A percentile compares a stretch with the other conserved stretches of the same genome.
Conservation (phyloP, 805 yeast genomes). For the Peterozyma toletana region DNA sequence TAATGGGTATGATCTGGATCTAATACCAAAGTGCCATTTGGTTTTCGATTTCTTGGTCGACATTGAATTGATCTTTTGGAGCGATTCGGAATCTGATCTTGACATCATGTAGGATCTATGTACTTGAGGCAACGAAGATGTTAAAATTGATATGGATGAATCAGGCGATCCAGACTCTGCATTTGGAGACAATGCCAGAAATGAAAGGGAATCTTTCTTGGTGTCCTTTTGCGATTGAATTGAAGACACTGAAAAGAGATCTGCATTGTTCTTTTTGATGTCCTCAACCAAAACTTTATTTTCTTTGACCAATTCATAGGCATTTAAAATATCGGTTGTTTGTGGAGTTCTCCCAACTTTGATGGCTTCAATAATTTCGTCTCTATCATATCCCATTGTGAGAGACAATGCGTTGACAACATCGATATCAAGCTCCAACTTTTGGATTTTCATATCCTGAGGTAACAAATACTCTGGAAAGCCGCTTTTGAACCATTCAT, state of each 20-base stretch:
- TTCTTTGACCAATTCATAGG: conserved; percentile 76
- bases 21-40: conserved; percentile 97
- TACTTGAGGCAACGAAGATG: conserved; percentile 89
- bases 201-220: conserved; percentile 11
- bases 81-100: conserved; percentile 26
- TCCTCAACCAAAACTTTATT: conserved; percentile 66
- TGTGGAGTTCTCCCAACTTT: conserved; percentile 31
- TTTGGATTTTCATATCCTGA: conserved; percentile 33
- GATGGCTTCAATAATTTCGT: conserved; percentile 68
- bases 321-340: conserved; percentile 78
- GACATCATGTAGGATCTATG: conserved; percentile 90
- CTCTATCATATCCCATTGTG: conserved; percentile 86
- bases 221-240: conserved; percentile 47
- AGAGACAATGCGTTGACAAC: conserved; percentile 66
- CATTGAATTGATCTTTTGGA: conserved; percentile 33
- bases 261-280: conserved; percentile 48
- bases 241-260: conserved; percentile 50
- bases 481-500: conserved; percentile 84
- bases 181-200: conserved; percentile 38
- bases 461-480: conserved; percentile 77
- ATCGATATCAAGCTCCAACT: conserved; percentile 57
- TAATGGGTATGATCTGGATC: conserved; percentile 91
- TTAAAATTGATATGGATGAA: conserved; percentile 86
- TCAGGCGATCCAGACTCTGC: conserved; percentile 42
- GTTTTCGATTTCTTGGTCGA: conserved; percentile 81